A percentile compares a stretch with the other conserved stretches of the same genome.
Conservation (phyloP, 345 rosid species). For the Lepidium sativum region DNA sequence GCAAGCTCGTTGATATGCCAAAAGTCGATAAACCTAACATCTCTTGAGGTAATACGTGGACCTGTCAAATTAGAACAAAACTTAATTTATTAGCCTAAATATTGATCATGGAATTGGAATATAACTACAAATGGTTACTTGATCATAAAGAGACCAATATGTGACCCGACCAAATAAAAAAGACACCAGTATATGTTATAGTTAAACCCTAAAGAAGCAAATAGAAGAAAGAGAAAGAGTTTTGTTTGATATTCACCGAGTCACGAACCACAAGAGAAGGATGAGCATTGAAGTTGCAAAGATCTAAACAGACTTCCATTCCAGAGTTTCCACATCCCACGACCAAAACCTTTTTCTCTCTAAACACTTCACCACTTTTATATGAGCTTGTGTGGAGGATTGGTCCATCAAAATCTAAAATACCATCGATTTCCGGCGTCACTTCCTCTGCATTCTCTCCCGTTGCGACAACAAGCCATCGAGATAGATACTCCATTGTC, state of each 20-base stretch:
- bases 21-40: conserved; percentile 78
- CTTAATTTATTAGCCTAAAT: neutral
- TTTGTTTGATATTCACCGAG: conserved; percentile 40
- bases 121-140: neutral
- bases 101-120: neutral
- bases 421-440: conserved; percentile 56
- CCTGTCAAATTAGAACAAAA: conserved; percentile 30
- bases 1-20: conserved; percentile 63
- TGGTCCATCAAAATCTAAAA: conserved; percentile 42
- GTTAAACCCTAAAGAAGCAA: neutral
- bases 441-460: conserved; percentile 82
- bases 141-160: neutral
- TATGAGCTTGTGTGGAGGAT: conserved; percentile 54
- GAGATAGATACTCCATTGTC: conserved; percentile 40
- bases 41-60: conserved; percentile 87
- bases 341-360: conserved; percentile 52
- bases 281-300: conserved; percentile 54
- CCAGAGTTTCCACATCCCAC: conserved; percentile 97
- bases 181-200: neutral
- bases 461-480: conserved; percentile 68
- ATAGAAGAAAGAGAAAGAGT: neutral
- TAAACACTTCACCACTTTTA: conserved; percentile 44
- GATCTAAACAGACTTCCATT: conserved; percentile 88
- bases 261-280: conserved; percentile 78
- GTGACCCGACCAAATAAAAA: too few species aligned